Evolutionary conservation across 257 asterid genomes (phyloP).

Genomic region (Plantago major): DNA sequence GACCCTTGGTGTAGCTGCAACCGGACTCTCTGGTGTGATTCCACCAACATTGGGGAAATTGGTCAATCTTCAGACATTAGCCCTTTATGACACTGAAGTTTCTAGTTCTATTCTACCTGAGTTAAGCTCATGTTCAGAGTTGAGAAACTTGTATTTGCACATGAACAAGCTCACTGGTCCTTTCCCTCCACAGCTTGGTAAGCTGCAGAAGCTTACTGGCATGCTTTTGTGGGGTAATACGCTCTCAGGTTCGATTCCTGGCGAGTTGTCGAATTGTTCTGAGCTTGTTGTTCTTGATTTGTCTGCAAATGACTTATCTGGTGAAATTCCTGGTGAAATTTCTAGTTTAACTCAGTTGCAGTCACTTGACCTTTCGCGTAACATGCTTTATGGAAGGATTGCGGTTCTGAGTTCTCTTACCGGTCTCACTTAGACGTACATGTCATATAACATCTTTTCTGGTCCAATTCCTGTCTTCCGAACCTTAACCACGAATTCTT

Average conservation of each 20-base stretch:
- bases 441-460: constrained; percentile 72
- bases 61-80: constrained; percentile 58
- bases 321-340: constrained; percentile 65
- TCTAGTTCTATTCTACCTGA: constrained; percentile 77
- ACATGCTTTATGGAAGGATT: constrained; percentile 54
- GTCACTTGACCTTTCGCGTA: constrained; percentile 72
- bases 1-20: constrained; percentile 79
- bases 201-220: constrained; percentile 68
- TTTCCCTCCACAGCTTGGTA: constrained; percentile 64
- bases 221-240: constrained; percentile 85
- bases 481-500: constrained; percentile 51
- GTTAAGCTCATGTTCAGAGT: constrained; percentile 57
- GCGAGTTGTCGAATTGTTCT: constrained; percentile 57
- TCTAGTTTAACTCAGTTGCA: constrained; percentile 71
- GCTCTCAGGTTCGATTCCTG: constrained; percentile 56
- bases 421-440: constrained; percentile 68
- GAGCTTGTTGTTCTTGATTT: constrained; percentile 74
- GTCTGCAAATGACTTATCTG: constrained; percentile 63
- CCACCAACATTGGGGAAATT: constrained; percentile 79
- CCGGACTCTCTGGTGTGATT: constrained; percentile 68
- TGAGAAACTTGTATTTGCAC: constrained; percentile 66
- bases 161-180: constrained; percentile 76
- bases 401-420: constrained; percentile 53
- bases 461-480: constrained; percentile 86
- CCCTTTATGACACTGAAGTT: constrained; percentile 77